Evolutionary conservation across 305 asterid genomes (phyloP).

Genomic region (Caryopteris hybrid): DNA sequence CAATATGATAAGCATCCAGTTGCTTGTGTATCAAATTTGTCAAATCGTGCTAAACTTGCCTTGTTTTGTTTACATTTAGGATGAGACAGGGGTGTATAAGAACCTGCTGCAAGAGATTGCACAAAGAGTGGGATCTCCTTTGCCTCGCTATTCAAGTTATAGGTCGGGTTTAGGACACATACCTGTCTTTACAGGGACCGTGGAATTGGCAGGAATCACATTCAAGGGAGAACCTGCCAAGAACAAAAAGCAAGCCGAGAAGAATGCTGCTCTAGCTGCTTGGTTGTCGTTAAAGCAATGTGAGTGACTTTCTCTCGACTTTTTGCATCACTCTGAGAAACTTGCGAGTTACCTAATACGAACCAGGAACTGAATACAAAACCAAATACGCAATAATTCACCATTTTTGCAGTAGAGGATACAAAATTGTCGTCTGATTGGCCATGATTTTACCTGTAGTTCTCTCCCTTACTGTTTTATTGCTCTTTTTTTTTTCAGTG

Average conservation of each 20-base stretch:
- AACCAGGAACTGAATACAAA: too few species aligned
- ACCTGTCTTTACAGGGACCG: slow-evolving; percentile 71
- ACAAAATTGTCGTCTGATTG: too few species aligned
- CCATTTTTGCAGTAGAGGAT: too few species aligned
- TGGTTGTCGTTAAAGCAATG: slow-evolving; percentile 67
- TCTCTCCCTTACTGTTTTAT: too few species aligned
- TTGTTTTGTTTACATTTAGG: slow-evolving; percentile 40
- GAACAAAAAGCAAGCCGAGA: slow-evolving; percentile 80
- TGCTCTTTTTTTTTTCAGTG: slow-evolving; percentile 31
- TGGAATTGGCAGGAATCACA: slow-evolving; percentile 57
- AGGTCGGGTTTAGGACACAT: slow-evolving; percentile 73
- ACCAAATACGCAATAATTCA: too few species aligned
- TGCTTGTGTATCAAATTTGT: too few species aligned
- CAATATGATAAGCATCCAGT: too few species aligned
- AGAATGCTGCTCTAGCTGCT: slow-evolving; percentile 64
- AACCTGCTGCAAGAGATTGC: slow-evolving; percentile 78
- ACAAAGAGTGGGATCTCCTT: slow-evolving; percentile 81
- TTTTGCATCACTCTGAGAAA: too few species aligned
- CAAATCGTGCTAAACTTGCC: too few species aligned
- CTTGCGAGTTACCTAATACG: too few species aligned
- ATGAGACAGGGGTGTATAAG: slow-evolving; percentile 81
- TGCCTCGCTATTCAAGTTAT: slow-evolving; percentile 67
- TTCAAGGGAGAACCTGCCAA: slow-evolving; percentile 70
- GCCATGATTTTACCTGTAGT: too few species aligned
- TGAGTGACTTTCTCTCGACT: slow-evolving; percentile 22